Base-by-base conservation (phyloP, 2,329 filamentous ascomycete genomes). In the Diaporthe nobilis region DNA sequence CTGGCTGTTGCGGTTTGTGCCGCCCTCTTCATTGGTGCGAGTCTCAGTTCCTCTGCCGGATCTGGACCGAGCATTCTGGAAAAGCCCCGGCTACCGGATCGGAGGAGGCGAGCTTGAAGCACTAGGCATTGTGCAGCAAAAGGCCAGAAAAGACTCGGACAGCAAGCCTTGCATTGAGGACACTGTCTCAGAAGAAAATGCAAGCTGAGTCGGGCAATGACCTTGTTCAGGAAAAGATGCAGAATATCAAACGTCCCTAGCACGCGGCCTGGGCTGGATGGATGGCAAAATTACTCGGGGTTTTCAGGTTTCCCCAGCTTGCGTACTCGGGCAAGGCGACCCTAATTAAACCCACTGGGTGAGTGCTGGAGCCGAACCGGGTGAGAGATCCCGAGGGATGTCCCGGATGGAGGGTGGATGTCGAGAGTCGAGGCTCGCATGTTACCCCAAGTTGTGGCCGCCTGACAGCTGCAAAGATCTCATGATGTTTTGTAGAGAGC, bases 381-480 rank as follows among this genome's bases (percentile, higher is more conserved):
- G 49, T 42, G 22, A 55, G 10, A 70, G 65, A 70, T 55, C 49
- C 65, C 65, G 65, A 70, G 65, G 34, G 31, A 51, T 61, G 47
- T 53, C 28, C 65, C 65, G 65, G 47, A 39, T 13, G 34, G 44
- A 67, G 65, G 63, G 65, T 70, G 65, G 65, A 55, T 55, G 65
- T 39, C 12, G 13, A 37, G 12, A 25, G 22, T 68, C 44, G 44
- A 51, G 47, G 47, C 49, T 70, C 15, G 37, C 34, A 39, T 55
- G 31, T 28, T 51, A 65, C 58, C 42, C 47, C 49, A 55, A 34
- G 39, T 28, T 28, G 22, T 28, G 20, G 15, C 49, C 34, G 37
- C 37, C 47, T 73, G 58, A 65, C 71, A 65, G 58, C 71, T 73
- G 71, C 71, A 73, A 65, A 25, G 37, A 22, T 73, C 71, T 65